These are phyloP conservation scores for Blastocrithidia nonstop DNA, from an alignment of 208 protist species.

Conservation along the genomic window DNA sequence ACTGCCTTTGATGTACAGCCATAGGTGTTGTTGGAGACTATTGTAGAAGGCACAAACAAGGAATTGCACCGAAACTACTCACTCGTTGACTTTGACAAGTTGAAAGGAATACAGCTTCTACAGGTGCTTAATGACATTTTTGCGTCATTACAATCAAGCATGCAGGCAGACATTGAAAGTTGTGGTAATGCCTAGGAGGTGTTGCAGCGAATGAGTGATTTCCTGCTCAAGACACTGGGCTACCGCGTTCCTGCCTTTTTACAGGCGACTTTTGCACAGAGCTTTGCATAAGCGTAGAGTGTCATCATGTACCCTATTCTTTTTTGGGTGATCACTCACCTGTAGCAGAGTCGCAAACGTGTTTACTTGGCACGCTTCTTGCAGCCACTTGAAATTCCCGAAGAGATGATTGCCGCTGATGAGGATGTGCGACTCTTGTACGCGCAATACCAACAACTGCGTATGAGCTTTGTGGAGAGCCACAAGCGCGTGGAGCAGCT, in stretches of 20 bases:
- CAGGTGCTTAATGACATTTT: constrained; percentile 82
- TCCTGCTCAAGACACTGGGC: constrained; percentile 66
- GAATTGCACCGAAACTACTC: constrained; percentile 53
- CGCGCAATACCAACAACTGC: constrained; percentile 74
- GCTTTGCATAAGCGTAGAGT: constrained; percentile 57
- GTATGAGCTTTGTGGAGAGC: constrained; percentile 59
- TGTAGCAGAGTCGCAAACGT: constrained; percentile 77
- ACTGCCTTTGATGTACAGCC: constrained; percentile 30
- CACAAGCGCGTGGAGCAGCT: constrained; percentile 71
- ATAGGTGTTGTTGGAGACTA: constrained; percentile 55
- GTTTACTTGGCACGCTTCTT: constrained; percentile 83
- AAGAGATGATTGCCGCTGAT: constrained; percentile 72
- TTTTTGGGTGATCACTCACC: constrained; percentile 82
- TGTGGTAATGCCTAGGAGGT: constrained; percentile 19
- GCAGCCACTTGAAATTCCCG: constrained; percentile 69
- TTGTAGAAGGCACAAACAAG: constrained; percentile 75
- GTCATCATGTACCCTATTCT: constrained; percentile 79
- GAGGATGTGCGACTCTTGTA: constrained; percentile 75
- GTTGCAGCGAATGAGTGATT: constrained; percentile 55
- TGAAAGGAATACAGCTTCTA: constrained; percentile 39
- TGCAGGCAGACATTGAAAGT: constrained; percentile 37
- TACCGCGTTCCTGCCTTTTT: constrained; percentile 65
- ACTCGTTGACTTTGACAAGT: constrained; percentile 76
- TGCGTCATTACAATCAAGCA: constrained; percentile 36
- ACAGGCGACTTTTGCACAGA: constrained; percentile 45